Base-by-base conservation (phyloP, 306 rosid genomes). In the Senna tora region DNA sequence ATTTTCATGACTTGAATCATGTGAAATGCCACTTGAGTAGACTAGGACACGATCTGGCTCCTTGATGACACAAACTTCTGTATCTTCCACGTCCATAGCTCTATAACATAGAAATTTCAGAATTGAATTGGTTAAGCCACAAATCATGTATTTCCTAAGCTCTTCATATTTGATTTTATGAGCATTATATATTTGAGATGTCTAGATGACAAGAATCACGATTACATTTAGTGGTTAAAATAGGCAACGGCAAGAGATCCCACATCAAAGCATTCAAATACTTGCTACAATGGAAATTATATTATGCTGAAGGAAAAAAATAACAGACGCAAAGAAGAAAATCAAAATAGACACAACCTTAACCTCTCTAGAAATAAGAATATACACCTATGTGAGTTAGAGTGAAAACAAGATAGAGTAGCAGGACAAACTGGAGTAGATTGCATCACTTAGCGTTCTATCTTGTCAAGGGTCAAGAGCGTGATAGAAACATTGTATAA, bases 11-110 rank as follows among this genome's bases (percentile, higher is more conserved):
- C 71, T 79, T 47, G 87, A 83, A 53, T 86, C 88, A 53, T 75
- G 79, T 42, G 88, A 76, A 81, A 59, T 72, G 51, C 79, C 89
- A 65, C 84, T 82, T 60, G 96, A 87, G 81, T 88, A 91, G 16
- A 81, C 80, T 77, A 80, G 45, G 32, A 85, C 92, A 72, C 78
- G 22, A 77, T 92, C 97, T 16, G 97, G 95, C 85, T 89, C 96
- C 86, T 88, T 87, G 83, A 89, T 93, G 85, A 85, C 49, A 81
- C 99, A 91, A 78, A 87, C 84, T 77, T 95, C 96, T 6, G 95
- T 68, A 46, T 82, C 99, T 79, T 88, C 96, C 41, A 81, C 71
- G 52, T 83, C 96, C 97, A 89, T 95, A 60, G 81, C 83, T 63
- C 96, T 89, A 65, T 32, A 84, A 74, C 60, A 43, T 10, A 64